Evolutionary conservation across 345 rosid species (phyloP).

Genomic region (Noccaea bulbosa): DNA sequence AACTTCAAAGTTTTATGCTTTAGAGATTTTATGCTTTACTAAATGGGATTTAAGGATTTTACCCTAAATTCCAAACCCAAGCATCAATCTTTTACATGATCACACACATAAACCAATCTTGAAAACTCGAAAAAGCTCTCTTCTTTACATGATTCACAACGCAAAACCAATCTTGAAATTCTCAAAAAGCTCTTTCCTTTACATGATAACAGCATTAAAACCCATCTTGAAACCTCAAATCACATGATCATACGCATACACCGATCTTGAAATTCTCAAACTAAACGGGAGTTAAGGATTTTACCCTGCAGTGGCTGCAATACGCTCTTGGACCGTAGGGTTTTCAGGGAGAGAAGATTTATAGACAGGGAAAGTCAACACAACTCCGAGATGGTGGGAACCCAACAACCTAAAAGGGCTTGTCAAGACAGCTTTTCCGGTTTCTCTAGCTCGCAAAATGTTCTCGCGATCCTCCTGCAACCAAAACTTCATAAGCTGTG

Average conservation of each 20-base stretch:
- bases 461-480: conserved; percentile 93
- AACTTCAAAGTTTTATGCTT: not conserved
- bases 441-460: conserved; percentile 82
- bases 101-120: conserved; percentile 2
- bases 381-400: conserved; percentile 98
- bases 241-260: not conserved
- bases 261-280: conserved; percentile 1
- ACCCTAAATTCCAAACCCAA: no score
- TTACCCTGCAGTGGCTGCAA: conserved; percentile 91
- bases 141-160: not conserved
- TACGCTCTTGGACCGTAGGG: conserved; percentile 71
- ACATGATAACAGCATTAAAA: conserved; percentile 3
- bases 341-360: conserved; percentile 71
- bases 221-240: not conserved
- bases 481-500: not conserved
- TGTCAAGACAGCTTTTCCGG: conserved; percentile 96
- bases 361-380: conserved; percentile 97
- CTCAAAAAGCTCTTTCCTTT: not conserved
- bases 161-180: conserved; percentile 5
- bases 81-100: conserved; percentile 7
- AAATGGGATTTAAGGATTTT: no score
- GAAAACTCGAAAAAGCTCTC: not conserved
- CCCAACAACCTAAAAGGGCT: conserved; percentile 86
- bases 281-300: not conserved
- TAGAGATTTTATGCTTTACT: no score